Evolutionary conservation across 2,329 filamentous ascomycete genomes (phyloP), one percentile per base, ranked within the genome.

Genomic region (Fusarium sp.): DNA sequence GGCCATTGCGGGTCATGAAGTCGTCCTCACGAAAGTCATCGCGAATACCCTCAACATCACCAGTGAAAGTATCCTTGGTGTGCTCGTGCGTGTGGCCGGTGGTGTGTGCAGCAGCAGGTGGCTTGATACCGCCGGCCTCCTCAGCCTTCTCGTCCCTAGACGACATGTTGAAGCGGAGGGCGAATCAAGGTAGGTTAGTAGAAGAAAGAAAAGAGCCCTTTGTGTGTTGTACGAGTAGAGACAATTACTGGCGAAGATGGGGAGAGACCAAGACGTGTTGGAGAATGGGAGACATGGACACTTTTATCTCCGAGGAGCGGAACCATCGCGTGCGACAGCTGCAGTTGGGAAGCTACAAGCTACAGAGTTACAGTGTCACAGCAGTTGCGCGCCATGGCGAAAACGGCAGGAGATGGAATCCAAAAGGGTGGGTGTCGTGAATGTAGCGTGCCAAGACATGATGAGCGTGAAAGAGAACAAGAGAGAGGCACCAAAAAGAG

Each of bases 1-100:
- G 71, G 40, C 72, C 72, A 10, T 74, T 74, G 10, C 72, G 72
- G 44, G 72, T 74, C 72, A 74, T 69, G 9, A 74, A 74, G 20
- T 73, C 70, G 2, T 66, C 59, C 56, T 73, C 71, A 9, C 71
- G 71, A 11, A 45, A 69, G 23, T 73, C 69, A 7, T 58, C 63
- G 17, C 69, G 69, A 32, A 73, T 26, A 14, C 62, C 56, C 23
- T 62, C 40, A 3, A 32, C 2, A 9, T 42, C 44, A 1, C 44
- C 54, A 6, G 53, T 30, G 14, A 44, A 54, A 5, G 26, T 24
- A 21, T 39, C 20, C 56, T 73, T 73, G 2, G 70, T 65, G 12
- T 67, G 40, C 15, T 4, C 34, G 0, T 62, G 19, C 5, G 14
- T 67, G 15, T 42, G 21, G 3, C 19, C 55, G 28, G 40, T 58